These are phyloP conservation scores for Paecilomyces dactylethromorphus DNA, from an alignment of 2,329 filamentous ascomycete genomes.

Conservation along the genomic window DNA sequence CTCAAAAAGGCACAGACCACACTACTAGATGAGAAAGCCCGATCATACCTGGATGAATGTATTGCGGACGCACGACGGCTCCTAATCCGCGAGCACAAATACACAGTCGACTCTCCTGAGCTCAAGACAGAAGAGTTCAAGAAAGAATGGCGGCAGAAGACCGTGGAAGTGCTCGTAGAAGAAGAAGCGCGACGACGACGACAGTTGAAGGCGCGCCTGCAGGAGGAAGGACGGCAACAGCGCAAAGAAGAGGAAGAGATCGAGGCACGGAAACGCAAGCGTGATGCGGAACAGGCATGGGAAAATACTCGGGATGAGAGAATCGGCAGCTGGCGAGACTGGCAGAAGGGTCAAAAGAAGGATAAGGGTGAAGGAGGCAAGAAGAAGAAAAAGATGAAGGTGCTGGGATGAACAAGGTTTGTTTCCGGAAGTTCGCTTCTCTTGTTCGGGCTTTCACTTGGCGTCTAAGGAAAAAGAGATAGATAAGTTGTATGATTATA, in stretches of 20 bases:
- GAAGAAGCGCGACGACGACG: slow-evolving; percentile 1
- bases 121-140: slow-evolving; percentile 73
- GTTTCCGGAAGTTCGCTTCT: neutral
- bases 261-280: slow-evolving; percentile 68
- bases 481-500: neutral
- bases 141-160: slow-evolving; percentile 52
- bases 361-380: slow-evolving; percentile 47
- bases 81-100: slow-evolving; percentile 88
- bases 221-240: slow-evolving; percentile 1
- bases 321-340: slow-evolving; percentile 64
- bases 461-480: neutral
- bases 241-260: neutral
- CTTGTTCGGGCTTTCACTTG: neutral
- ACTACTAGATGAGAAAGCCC: slow-evolving; percentile 90
- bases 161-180: neutral
- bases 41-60: slow-evolving; percentile 79
- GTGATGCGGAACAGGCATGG: slow-evolving; percentile 46
- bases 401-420: slow-evolving; percentile 30
- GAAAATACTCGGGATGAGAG: neutral
- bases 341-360: slow-evolving; percentile 64
- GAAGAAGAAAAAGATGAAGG: slow-evolving; percentile 53
- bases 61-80: slow-evolving; percentile 95
- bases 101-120: slow-evolving; percentile 82
- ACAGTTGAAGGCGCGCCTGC: neutral
- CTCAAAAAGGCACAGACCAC: slow-evolving; percentile 90